These are phyloP conservation scores for Lasiodiplodia sp. DNA, from an alignment of 2,329 filamentous ascomycete species.

Conservation along the genomic window DNA sequence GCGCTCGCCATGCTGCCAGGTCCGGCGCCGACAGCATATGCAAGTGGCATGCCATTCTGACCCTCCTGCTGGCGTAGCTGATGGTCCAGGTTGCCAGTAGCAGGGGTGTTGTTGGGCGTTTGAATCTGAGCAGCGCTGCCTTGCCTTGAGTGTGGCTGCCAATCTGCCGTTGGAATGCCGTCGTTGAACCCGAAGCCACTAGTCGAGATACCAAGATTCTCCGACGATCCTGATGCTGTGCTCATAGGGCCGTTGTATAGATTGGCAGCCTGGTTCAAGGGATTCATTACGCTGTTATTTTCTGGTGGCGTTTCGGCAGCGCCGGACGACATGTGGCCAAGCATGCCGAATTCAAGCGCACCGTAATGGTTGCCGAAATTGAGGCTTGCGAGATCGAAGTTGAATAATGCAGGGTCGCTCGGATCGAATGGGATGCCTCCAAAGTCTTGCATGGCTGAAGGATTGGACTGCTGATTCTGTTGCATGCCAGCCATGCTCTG, in stretches of 20 bases:
- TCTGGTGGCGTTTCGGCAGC: conserved; percentile 80
- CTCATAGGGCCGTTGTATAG: conserved; percentile 52
- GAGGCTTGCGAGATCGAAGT: conserved; percentile 92
- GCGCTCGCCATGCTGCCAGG: conserved; percentile 64
- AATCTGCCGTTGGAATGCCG: conserved; percentile 41
- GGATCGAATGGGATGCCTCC: conserved; percentile 78
- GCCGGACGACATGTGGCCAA: conserved; percentile 94
- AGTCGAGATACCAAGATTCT: conserved; percentile 17
- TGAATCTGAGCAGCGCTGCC: conserved; percentile 53
- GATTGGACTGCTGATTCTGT: conserved; percentile 51
- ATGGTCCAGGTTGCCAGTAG: conserved; percentile 44
- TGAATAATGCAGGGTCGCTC: conserved; percentile 90
- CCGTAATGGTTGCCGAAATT: conserved; percentile 98
- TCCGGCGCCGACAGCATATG: conserved; percentile 68
- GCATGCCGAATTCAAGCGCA: conserved; percentile 92
- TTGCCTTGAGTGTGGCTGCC: conserved; percentile 51
- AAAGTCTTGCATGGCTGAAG: conserved; percentile 54
- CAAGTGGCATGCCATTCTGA: conserved; percentile 56
- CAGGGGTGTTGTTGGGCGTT: conserved; percentile 51
- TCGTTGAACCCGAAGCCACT: conserved; percentile 28
- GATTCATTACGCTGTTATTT: conserved; percentile 57
- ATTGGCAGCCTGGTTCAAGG: conserved; percentile 42
- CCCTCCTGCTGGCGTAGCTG: conserved; percentile 45
- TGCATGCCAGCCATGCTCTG: conserved; percentile 57
- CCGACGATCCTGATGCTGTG: conserved; percentile 22